Conservation (phyloP, 1,284 basidiomycete species). For the Wallemia mellicola region DNA sequence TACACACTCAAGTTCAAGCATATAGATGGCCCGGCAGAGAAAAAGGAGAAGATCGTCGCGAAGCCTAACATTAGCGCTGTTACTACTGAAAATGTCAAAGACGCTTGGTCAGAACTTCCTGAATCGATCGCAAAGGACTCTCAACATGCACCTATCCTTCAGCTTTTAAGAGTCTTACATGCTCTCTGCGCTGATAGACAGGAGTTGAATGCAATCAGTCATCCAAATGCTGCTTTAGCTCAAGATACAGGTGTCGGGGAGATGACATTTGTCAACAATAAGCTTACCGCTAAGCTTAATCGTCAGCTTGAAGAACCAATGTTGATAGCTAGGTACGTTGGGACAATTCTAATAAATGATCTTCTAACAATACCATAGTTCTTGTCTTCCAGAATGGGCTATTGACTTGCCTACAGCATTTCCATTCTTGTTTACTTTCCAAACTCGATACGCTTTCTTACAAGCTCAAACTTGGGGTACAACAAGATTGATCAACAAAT, state of each 20-base stretch:
- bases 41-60: conserved; percentile 6
- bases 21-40: conserved; percentile 39
- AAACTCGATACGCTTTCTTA: conserved; percentile 81
- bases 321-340: conserved; percentile 66
- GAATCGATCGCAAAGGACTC: conserved; percentile 57
- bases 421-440: conserved; percentile 94
- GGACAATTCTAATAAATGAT: background rate
- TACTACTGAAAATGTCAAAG: background rate
- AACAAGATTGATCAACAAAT: conserved; percentile 62
- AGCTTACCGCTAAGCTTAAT: conserved; percentile 89
- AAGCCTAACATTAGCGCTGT: conserved; percentile 6
- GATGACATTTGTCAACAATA: conserved; percentile 82
- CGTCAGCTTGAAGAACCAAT: conserved; percentile 92
- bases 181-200: conserved; percentile 30
- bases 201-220: conserved; percentile 4
- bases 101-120: conserved; percentile 12
- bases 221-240: conserved; percentile 5
- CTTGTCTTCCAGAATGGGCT: conserved; percentile 88
- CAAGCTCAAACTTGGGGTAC: conserved; percentile 95
- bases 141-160: conserved; percentile 64
- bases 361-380: conserved; percentile 20
- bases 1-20: conserved; percentile 83
- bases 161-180: conserved; percentile 61
- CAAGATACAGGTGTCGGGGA: conserved; percentile 23
- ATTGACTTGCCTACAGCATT: conserved; percentile 75